Evolutionary conservation across 495 filamentous ascomycete species (phyloP).

Genomic region (Aspergillus taichungensis): DNA sequence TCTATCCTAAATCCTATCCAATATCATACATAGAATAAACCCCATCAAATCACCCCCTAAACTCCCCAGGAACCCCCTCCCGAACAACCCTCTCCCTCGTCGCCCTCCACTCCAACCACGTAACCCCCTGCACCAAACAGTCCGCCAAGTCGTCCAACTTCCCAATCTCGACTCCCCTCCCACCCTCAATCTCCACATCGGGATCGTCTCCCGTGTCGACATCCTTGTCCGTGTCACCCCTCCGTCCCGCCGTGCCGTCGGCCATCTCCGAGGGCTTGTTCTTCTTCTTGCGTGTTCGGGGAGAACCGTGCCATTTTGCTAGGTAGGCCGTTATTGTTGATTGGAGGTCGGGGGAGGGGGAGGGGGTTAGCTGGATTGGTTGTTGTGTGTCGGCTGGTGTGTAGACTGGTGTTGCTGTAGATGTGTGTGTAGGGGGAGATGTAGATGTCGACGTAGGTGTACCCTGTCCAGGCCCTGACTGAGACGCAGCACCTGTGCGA

Average conservation of each 20-base stretch:
- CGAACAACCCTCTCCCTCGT: slow-evolving; percentile 45
- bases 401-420: too few species aligned
- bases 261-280: too few species aligned
- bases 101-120: slow-evolving; percentile 77
- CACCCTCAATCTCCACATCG: slow-evolving; percentile 3
- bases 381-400: too few species aligned
- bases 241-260: slow-evolving; percentile 1
- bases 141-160: slow-evolving; percentile 93
- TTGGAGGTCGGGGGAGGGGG: too few species aligned
- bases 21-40: too few species aligned
- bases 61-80: slow-evolving; percentile 18
- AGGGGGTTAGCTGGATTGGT: too few species aligned
- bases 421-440: too few species aligned
- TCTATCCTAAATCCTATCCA: too few species aligned
- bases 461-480: background rate
- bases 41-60: background rate
- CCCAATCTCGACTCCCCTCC: slow-evolving; percentile 18
- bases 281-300: too few species aligned
- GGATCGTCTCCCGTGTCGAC: slow-evolving; percentile 13
- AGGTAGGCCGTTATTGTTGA: slow-evolving; percentile 30
- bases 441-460: too few species aligned
- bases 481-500: too few species aligned
- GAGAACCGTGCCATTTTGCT: slow-evolving; percentile 24
- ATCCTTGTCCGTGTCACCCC: slow-evolving; percentile 6
- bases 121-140: slow-evolving; percentile 76